Evolutionary conservation across 805 yeast genomes (phyloP).

Genomic region (Hanseniaspora lachancei): DNA sequence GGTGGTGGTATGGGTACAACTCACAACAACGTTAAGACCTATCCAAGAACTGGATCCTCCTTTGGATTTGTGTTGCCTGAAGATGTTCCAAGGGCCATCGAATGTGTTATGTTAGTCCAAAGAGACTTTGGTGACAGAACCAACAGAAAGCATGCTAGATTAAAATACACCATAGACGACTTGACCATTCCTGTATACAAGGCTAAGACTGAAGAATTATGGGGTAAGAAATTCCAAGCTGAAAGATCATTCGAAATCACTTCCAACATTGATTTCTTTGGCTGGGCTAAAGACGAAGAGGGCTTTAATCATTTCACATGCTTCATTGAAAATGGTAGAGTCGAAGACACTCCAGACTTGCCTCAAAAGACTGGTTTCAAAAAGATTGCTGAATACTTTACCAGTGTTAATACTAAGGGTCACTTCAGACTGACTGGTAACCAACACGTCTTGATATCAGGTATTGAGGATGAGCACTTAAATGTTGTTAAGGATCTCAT

Average conservation of each 20-base stretch:
- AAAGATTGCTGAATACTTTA: conserved; percentile 54
- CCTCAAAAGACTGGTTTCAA: conserved; percentile 82
- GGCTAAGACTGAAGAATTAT: conserved; percentile 64
- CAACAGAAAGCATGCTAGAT: conserved; percentile 94
- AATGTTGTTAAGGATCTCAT: conserved; percentile 48
- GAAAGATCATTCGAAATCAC: conserved; percentile 64
- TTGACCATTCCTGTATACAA: conserved; percentile 79
- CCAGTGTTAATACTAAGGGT: conserved; percentile 51
- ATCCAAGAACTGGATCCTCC: conserved; percentile 85
- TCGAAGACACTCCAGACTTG: conserved; percentile 78
- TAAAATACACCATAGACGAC: conserved; percentile 92
- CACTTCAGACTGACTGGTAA: conserved; percentile 91
- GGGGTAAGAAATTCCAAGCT: conserved; percentile 63
- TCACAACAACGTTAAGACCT: conserved; percentile 90
- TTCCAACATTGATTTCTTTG: conserved; percentile 81
- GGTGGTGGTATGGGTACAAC: conserved; percentile 99
- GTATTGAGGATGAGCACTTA: conserved; percentile 57
- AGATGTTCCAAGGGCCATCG: conserved; percentile 65
- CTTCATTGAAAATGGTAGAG: conserved; percentile 91
- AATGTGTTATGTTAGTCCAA: conserved; percentile 85
- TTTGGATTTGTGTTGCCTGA: conserved; percentile 64
- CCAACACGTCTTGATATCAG: conserved; percentile 75
- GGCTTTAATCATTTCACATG: conserved; percentile 84
- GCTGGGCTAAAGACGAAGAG: conserved; percentile 80
- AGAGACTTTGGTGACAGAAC: conserved; percentile 90